These are phyloP conservation scores for Metschnikowia henanensis DNA, from an alignment of 805 yeast species.

Conservation along the genomic window DNA sequence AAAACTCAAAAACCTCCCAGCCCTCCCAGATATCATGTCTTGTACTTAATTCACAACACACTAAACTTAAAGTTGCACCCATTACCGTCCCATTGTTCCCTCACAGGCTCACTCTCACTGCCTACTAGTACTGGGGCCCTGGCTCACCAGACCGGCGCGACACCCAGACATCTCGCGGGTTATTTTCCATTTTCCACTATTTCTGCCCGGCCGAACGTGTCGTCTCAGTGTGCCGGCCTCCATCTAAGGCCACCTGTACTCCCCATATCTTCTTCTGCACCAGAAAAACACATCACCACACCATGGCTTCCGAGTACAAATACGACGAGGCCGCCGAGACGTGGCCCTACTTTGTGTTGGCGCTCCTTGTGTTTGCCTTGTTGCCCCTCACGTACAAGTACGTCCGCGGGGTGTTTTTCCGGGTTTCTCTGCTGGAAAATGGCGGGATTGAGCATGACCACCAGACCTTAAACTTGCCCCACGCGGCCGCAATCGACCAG, in stretches of 20 bases:
- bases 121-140: too few species aligned
- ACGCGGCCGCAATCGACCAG: constrained; percentile 21
- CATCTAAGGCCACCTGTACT: constrained; percentile 11
- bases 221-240: neutral
- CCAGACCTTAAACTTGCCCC: constrained; percentile 29
- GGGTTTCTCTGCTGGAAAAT: constrained; percentile 21
- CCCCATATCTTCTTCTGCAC: neutral
- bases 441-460: constrained; percentile 36
- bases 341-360: constrained; percentile 88
- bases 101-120: too few species aligned
- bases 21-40: too few species aligned
- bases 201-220: neutral
- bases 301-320: constrained; percentile 54
- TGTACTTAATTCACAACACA: too few species aligned
- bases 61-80: too few species aligned
- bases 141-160: too few species aligned
- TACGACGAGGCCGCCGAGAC: constrained; percentile 90
- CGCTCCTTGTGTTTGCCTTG: constrained; percentile 64
- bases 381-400: constrained; percentile 58
- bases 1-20: too few species aligned
- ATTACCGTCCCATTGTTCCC: too few species aligned
- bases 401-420: constrained; percentile 21
- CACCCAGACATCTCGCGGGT: constrained; percentile 1
- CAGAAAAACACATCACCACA: neutral
- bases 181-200: too few species aligned